phyloP scores from a whole-genome alignment of 352 stramenopile genomes.

The Pythium utonaiense region DNA sequence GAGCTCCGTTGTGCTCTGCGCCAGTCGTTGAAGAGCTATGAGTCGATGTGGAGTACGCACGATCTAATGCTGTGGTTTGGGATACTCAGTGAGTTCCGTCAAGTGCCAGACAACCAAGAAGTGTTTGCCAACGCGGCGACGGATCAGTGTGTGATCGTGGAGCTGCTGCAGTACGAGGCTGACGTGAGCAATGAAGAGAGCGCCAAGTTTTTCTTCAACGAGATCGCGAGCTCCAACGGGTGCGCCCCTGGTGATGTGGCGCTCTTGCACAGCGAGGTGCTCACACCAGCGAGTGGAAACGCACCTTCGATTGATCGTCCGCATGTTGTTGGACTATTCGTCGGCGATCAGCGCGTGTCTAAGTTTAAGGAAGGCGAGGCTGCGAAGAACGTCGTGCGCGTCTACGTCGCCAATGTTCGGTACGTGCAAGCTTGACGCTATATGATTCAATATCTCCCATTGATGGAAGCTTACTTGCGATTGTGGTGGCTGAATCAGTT shows the following conservation, averaged over 20 bases:
- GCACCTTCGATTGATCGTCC: constrained; percentile 32
- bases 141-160: constrained; percentile 81
- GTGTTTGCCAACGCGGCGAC: constrained; percentile 79
- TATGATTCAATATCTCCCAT: not conserved
- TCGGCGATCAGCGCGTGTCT: constrained; percentile 76
- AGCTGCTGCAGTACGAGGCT: constrained; percentile 71
- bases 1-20: not conserved
- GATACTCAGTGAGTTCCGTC: constrained; percentile 51
- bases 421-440: constrained; percentile 12
- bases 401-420: constrained; percentile 74
- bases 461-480: too few species aligned
- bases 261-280: constrained; percentile 43
- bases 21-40: not conserved
- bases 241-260: constrained; percentile 53
- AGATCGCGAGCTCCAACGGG: constrained; percentile 77
- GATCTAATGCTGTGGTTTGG: not conserved
- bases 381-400: constrained; percentile 83
- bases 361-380: constrained; percentile 83
- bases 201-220: constrained; percentile 80
- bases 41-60: not conserved
- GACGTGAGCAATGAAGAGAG: constrained; percentile 42
- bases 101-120: constrained; percentile 87
- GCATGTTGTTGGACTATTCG: constrained; percentile 43
- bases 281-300: constrained; percentile 15
- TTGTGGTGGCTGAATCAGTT: constrained; percentile 15